Evolutionary conservation across 1,139 yeast genomes (phyloP).

Genomic region (Geotrichum siamense): DNA sequence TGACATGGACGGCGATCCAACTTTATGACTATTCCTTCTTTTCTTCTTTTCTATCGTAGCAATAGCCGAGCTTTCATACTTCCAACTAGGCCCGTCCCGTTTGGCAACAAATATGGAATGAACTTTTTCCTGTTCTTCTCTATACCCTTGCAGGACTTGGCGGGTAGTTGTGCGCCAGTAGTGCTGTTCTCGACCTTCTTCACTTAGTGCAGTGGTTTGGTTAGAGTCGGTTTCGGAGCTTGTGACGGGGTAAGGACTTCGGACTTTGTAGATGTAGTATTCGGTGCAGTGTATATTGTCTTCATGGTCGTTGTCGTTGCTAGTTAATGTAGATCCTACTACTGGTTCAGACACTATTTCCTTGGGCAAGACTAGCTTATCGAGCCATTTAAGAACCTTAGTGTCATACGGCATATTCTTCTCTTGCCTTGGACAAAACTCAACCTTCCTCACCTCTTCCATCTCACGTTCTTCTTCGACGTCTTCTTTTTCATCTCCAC

Average conservation of each 20-base stretch:
- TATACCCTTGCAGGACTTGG: slow-evolving; percentile 18
- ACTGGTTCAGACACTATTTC: neutral
- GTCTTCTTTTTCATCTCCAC: too few relatives aligned
- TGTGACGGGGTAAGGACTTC: slow-evolving; percentile 17
- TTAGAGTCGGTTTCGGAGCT: slow-evolving; percentile 16
- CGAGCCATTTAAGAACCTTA: slow-evolving; percentile 25
- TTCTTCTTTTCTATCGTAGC: neutral
- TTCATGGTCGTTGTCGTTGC: slow-evolving; percentile 1
- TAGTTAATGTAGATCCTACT: neutral
- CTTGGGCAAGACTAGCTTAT: slow-evolving; percentile 4
- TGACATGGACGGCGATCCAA: neutral
- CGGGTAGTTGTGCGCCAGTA: slow-evolving; percentile 20
- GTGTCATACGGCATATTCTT: slow-evolving; percentile 22
- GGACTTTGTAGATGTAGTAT: too few relatives aligned
- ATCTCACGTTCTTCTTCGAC: too few relatives aligned
- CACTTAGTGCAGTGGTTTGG: too few relatives aligned
- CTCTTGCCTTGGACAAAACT: slow-evolving; percentile 23
- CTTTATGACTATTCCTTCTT: neutral
- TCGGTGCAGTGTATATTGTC: slow-evolving; percentile 9
- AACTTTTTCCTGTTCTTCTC: slow-evolving; percentile 20
- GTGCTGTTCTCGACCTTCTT: slow-evolving; percentile 20
- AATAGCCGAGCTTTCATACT: neutral
- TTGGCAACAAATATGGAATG: slow-evolving; percentile 1
- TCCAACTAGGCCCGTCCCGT: slow-evolving; percentile 9
- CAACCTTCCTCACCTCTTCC: slow-evolving; percentile 2